Conservation (phyloP, 371 early-diverging fungal species). For the Mucor lusitanicus region DNA sequence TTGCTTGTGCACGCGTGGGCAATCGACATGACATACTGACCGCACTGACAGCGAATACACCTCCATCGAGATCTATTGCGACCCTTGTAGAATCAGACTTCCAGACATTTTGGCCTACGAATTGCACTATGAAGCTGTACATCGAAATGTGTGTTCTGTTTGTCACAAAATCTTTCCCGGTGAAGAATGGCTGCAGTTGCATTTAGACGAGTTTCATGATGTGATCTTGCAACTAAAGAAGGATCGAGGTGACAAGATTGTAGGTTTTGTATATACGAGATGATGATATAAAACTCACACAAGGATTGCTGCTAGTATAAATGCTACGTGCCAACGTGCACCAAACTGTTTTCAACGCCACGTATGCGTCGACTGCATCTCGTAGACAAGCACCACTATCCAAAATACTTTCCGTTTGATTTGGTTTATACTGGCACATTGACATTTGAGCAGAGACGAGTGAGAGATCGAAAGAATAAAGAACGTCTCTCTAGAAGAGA, state of each 20-base stretch:
- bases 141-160: slow-evolving; percentile 52
- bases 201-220: slow-evolving; percentile 61
- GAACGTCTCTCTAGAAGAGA: background rate
- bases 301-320: slow-evolving; percentile 50
- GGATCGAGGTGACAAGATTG: slow-evolving; percentile 64
- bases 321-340: slow-evolving; percentile 73
- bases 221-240: slow-evolving; percentile 47
- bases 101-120: slow-evolving; percentile 51
- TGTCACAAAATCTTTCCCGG: slow-evolving; percentile 59
- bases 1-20: background rate
- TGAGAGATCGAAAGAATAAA: slow-evolving; percentile 4
- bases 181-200: slow-evolving; percentile 52
- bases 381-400: slow-evolving; percentile 69
- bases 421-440: slow-evolving; percentile 57
- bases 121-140: slow-evolving; percentile 58
- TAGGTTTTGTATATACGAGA: slow-evolving; percentile 21
- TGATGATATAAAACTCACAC: background rate
- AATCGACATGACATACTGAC: background rate
- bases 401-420: slow-evolving; percentile 65
- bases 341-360: slow-evolving; percentile 47
- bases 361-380: slow-evolving; percentile 64
- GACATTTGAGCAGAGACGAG: slow-evolving; percentile 36
- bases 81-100: slow-evolving; percentile 9
- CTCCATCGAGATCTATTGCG: slow-evolving; percentile 24
- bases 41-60: slow-evolving; percentile 10